Evolutionary conservation across 495 filamentous ascomycete species (phyloP).

Genomic region (Astrocystis sublimbata): DNA sequence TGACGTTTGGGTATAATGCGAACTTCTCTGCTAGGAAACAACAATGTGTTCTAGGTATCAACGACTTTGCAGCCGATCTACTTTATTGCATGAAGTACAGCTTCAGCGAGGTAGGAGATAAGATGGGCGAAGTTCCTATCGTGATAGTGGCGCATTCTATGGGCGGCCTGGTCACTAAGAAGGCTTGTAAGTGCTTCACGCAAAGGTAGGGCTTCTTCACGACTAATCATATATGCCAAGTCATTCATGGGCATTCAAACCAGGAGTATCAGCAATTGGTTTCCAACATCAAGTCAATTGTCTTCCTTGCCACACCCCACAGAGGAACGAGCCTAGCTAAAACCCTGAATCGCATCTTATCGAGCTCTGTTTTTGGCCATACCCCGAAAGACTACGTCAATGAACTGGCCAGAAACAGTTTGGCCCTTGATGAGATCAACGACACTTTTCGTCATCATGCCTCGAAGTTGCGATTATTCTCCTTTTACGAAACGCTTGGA

Average conservation of each 20-base stretch:
- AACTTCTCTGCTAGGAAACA: background rate
- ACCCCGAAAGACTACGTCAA: background rate
- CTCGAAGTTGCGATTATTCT: conserved; percentile 11
- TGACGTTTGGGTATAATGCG: background rate
- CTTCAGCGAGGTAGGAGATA: background rate
- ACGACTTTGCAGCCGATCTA: background rate
- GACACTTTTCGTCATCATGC: background rate
- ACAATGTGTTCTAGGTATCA: background rate
- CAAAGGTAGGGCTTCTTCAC: background rate
- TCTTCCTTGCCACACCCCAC: background rate
- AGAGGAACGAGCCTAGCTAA: background rate
- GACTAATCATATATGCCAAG: background rate
- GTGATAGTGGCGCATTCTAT: background rate
- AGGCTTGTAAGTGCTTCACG: background rate
- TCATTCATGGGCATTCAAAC: background rate
- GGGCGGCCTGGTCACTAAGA: background rate
- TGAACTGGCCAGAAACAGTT: background rate
- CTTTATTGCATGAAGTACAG: background rate
- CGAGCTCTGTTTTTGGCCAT: background rate
- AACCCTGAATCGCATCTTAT: background rate
- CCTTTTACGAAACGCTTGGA: conserved; percentile 42
- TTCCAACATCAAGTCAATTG: background rate
- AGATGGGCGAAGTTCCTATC: background rate
- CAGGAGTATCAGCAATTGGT: background rate
- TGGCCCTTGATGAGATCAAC: background rate